These are phyloP conservation scores for Globisporangium cederbergense DNA, from an alignment of 352 stramenopile genomes.

Conservation along the genomic window DNA sequence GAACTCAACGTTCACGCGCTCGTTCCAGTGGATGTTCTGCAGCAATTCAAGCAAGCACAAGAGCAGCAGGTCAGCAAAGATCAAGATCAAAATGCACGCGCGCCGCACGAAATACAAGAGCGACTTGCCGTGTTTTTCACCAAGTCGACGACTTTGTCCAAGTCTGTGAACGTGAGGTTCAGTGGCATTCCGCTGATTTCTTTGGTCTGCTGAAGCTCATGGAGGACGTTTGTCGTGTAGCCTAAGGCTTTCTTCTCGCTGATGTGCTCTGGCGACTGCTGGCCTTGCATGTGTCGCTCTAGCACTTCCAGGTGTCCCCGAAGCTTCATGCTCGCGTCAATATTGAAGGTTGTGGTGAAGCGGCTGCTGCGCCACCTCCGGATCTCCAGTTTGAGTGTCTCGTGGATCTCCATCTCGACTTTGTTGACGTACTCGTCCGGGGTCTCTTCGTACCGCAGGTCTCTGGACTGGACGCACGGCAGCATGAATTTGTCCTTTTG, in stretches of 20 bases:
- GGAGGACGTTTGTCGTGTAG: constrained; percentile 15
- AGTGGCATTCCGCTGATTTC: constrained; percentile 81
- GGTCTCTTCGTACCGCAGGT: constrained; percentile 63
- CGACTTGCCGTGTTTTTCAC: constrained; percentile 83
- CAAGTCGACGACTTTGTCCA: constrained; percentile 65
- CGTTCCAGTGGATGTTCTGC: constrained; percentile 88
- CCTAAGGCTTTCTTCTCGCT: not conserved
- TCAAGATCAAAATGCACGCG: not conserved
- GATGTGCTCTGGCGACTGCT: constrained; percentile 3
- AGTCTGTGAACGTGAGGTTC: constrained; percentile 87
- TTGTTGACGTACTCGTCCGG: constrained; percentile 50
- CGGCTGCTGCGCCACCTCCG: constrained; percentile 84
- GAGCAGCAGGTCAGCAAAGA: constrained; percentile 7
- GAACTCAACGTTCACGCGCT: constrained; percentile 87
- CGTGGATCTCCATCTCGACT: constrained; percentile 74
- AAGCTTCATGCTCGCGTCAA: constrained; percentile 80
- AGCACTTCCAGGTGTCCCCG: constrained; percentile 63
- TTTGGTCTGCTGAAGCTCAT: constrained; percentile 34
- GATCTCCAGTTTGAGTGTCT: constrained; percentile 85
- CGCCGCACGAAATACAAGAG: constrained; percentile 10
- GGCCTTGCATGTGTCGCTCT: constrained; percentile 36
- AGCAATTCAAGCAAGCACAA: constrained; percentile 9
- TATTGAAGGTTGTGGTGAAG: constrained; percentile 85
- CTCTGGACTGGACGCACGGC: constrained; percentile 46
- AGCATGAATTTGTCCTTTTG: constrained; percentile 26